A percentile compares a stretch with the other conserved stretches of the same genome.
Conservation (phyloP, 1,284 basidiomycete species). For the Stereum hirsutum region DNA sequence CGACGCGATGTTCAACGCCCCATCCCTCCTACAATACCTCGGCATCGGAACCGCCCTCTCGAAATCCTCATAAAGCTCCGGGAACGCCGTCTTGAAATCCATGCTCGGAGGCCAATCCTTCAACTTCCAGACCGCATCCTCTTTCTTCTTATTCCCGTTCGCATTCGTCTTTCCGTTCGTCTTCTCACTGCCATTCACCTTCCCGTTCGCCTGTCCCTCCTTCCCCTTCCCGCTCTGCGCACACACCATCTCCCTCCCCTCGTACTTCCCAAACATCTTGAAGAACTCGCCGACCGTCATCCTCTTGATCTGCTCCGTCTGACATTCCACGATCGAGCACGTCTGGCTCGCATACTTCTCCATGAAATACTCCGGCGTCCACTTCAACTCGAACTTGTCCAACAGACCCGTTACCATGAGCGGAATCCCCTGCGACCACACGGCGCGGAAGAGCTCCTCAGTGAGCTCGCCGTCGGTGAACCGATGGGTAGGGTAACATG, state of each 20-base stretch:
- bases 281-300: conserved; percentile 78
- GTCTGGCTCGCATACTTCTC: conserved; percentile 55
- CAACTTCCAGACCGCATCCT: conserved; percentile 76
- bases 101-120: conserved; percentile 93
- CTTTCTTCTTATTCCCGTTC: too few species aligned
- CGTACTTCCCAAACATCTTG: conserved; percentile 63
- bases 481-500: conserved; percentile 32
- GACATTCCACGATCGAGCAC: conserved; percentile 77
- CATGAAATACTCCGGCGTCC: conserved; percentile 80
- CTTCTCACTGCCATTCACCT: too few species aligned
- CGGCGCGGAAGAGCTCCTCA: conserved; percentile 49
- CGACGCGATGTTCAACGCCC: conserved; percentile 78
- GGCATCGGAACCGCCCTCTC: conserved; percentile 77
- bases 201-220: too few species aligned
- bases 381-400: conserved; percentile 53
- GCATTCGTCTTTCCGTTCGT: too few species aligned
- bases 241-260: conserved; percentile 33
- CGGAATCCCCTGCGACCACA: conserved; percentile 72
- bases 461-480: conserved; percentile 46
- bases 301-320: conserved; percentile 54
- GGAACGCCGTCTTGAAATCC: conserved; percentile 79
- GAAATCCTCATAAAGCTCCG: conserved; percentile 86
- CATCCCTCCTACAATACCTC: conserved; percentile 82
- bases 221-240: too few species aligned
- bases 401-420: conserved; percentile 65